Percentiles rank a stretch among this genome's conserved stretches.
Conservation (phyloP, 192 early-diverging fungal genomes). For the Backusella macrospora region DNA sequence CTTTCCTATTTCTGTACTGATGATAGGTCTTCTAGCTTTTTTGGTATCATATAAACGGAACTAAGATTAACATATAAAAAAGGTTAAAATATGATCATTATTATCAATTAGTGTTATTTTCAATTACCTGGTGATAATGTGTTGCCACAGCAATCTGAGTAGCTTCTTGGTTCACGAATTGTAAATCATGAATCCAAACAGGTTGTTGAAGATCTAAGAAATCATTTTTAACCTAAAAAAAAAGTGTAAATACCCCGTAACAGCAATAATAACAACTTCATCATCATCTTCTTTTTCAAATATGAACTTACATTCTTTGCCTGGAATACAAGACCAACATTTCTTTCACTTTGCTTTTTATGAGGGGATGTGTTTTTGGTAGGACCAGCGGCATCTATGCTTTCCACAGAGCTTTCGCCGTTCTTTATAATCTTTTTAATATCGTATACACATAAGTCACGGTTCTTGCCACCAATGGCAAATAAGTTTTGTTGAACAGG, state of each 20-base stretch:
- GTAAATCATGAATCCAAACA: constrained; percentile 86
- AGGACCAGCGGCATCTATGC: background rate
- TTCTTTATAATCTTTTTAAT: constrained; percentile 30
- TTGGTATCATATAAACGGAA: constrained; percentile 87
- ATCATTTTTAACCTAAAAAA: constrained; percentile 62
- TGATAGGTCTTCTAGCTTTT: constrained; percentile 66
- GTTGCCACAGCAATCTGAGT: constrained; percentile 69
- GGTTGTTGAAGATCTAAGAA: constrained; percentile 80
- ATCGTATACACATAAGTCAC: constrained; percentile 83
- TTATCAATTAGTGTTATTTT: background rate
- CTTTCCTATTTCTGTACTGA: constrained; percentile 67
- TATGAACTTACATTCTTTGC: constrained; percentile 71
- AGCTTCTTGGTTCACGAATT: constrained; percentile 64
- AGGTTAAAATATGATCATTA: background rate
- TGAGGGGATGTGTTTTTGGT: constrained; percentile 23
- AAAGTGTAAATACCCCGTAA: background rate
- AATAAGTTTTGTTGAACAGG: constrained; percentile 64
- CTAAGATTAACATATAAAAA: constrained; percentile 29
- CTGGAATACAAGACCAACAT: constrained; percentile 66
- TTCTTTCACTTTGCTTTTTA: constrained; percentile 33
- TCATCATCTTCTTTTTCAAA: background rate
- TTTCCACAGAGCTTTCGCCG: background rate
- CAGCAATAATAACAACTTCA: no score
- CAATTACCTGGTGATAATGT: constrained; percentile 62
- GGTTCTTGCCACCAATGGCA: constrained; percentile 85